Conservation (phyloP, 2,329 filamentous ascomycete genomes). For the Verticillium klebahnii region DNA sequence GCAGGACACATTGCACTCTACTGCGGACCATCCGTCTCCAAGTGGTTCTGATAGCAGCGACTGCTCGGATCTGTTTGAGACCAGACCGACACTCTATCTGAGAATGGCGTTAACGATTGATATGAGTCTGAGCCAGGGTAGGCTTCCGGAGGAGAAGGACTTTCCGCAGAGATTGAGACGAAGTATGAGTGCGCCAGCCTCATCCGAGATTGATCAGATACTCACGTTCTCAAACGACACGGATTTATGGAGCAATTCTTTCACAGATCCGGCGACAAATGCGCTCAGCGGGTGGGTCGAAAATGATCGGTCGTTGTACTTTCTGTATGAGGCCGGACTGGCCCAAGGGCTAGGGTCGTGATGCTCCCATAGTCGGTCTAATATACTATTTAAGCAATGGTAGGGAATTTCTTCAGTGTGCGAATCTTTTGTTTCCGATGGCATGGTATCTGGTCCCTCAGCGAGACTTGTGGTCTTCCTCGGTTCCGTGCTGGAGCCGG, state of each 20-base stretch:
- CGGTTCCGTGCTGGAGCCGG: too few species aligned
- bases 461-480: too few species aligned
- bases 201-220: too few species aligned
- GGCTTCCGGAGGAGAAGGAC: conserved; percentile 32
- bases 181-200: too few species aligned
- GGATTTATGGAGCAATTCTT: too few species aligned
- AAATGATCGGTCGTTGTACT: conserved; percentile 5
- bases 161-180: conserved; percentile 20
- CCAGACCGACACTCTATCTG: conserved; percentile 33
- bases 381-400: too few species aligned
- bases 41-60: conserved; percentile 23
- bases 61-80: conserved; percentile 36
- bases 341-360: neutral
- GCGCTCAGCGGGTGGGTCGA: conserved; percentile 2
- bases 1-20: conserved; percentile 5
- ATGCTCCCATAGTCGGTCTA: too few species aligned
- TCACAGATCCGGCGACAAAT: too few species aligned
- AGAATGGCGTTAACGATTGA: conserved; percentile 39
- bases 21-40: neutral
- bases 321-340: conserved; percentile 1
- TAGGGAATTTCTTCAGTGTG: too few species aligned
- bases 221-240: too few species aligned
- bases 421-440: too few species aligned
- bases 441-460: too few species aligned
- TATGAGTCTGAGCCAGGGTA: conserved; percentile 36